These are phyloP conservation scores for Canna indica DNA, from an alignment of 176 grass and related monocot species.

Conservation along the genomic window DNA sequence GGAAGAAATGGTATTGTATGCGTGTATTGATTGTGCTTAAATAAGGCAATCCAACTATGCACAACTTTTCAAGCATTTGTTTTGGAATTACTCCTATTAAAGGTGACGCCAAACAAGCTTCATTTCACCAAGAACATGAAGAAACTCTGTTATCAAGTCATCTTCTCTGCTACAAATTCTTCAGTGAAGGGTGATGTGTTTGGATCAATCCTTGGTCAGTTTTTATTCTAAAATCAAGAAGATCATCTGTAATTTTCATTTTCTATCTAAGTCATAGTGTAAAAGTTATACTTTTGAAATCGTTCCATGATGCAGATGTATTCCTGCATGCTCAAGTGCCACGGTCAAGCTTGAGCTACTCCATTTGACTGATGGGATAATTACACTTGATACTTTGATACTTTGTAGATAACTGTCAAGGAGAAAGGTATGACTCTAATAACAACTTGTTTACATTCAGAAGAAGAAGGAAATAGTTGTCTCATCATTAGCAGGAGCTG, in stretches of 20 bases:
- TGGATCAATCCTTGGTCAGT: constrained; percentile 74
- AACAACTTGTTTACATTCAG: too few species aligned
- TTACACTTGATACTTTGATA: constrained; percentile 89
- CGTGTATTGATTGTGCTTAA: too few species aligned
- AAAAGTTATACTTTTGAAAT: neutral
- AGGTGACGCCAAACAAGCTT: constrained; percentile 57
- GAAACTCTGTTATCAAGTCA: constrained; percentile 54
- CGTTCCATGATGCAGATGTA: constrained; percentile 45
- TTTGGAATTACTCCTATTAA: too few species aligned
- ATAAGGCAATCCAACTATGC: too few species aligned
- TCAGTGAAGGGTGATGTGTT: constrained; percentile 25
- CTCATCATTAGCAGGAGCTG: too few species aligned
- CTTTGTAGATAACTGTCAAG: constrained; percentile 79
- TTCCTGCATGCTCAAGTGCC: constrained; percentile 77
- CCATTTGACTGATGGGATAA: constrained; percentile 89
- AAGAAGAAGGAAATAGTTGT: too few species aligned
- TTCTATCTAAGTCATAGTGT: constrained; percentile 17
- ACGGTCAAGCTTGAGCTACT: constrained; percentile 91
- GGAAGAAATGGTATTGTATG: too few species aligned
- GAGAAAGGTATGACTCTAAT: constrained; percentile 87
- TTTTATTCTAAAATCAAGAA: too few species aligned
- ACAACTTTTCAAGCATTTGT: too few species aligned
- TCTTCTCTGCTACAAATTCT: constrained; percentile 28
- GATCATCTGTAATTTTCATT: constrained; percentile 12
- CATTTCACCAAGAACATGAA: constrained; percentile 37